Evolutionary conservation across 176 grass and related monocot genomes (phyloP), one percentile per base, ranked within the genome.

Genomic region (Oryza longistaminata): DNA sequence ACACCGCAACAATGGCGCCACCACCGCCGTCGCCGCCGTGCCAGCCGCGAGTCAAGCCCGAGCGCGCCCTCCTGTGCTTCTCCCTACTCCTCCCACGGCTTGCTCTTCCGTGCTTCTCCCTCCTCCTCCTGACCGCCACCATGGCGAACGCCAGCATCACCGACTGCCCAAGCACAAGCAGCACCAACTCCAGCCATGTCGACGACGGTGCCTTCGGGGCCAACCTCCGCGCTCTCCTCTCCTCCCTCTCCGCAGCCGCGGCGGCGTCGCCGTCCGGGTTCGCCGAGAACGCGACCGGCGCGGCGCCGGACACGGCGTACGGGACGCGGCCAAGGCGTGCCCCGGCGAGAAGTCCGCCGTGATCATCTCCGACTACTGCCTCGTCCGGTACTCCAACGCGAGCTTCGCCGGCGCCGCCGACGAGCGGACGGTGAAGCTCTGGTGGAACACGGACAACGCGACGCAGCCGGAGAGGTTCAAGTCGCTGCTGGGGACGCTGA

Each of bases 221-320:
- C 60, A 96, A 91, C 71, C 88, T 96, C 9, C 46, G 87, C 9
- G 10, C 14, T 3, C 66, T 88, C 22, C 91, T 87, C 60, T 68
- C 81, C 26, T 88, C 70, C 52, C 88, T 93, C 62, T 58, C 79
- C 21, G 53, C 44, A 11, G 16, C 67, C 17, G 67, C 81, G 0
- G 76, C 49, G 34, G 34, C 61, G 15, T 27, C 61, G 11, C 16
- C 82, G 2, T 37, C 88, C 2, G 89, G 82, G 4, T 90, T 90
- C 71, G 67, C 74, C 70, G 16, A 33, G 74, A 78, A 68, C 81
- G 11, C 31, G 55, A 68, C 86, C 16, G 84, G 89, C 31, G 53
- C 16, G 22, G 26, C 61, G 9, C 46, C 91, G 0, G 31, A 86
- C 65, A 4, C 42, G 80, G 89, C 71, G 17, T 88, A 80, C 64